Evolutionary conservation across 768 basidiomycete genomes (phyloP).

Genomic region (Mycena leptocephala): DNA sequence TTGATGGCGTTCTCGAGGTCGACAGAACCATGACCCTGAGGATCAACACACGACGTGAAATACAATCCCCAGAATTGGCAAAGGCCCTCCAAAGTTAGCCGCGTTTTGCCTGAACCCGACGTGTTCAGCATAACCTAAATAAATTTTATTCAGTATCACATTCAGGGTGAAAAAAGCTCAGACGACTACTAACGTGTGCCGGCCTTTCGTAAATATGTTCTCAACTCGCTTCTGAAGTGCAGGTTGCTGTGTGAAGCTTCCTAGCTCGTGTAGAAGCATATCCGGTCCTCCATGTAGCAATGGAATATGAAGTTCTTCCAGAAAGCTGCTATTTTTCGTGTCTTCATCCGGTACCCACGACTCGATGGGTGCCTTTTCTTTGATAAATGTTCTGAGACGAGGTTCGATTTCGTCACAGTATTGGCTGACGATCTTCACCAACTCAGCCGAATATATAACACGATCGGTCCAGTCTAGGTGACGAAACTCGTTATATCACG

Average conservation of each 20-base stretch:
- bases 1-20: neutral
- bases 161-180: neutral
- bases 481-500: neutral
- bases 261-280: conserved; percentile 5
- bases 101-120: conserved; percentile 14
- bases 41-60: neutral
- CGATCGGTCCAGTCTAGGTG: neutral
- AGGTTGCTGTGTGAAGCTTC: neutral
- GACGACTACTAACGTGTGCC: neutral
- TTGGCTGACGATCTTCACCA: neutral
- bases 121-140: neutral
- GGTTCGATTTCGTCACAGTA: neutral
- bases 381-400: neutral
- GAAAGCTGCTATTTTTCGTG: neutral
- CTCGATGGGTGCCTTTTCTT: neutral
- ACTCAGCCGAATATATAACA: neutral
- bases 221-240: neutral
- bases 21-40: neutral
- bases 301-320: neutral
- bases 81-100: neutral
- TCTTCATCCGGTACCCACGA: neutral
- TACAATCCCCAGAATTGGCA: conserved; percentile 6
- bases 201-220: neutral
- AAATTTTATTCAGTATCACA: neutral
- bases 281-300: neutral